These are phyloP conservation scores for Pugionium dolabratum DNA, from an alignment of 345 rosid species.

Conservation along the genomic window DNA sequence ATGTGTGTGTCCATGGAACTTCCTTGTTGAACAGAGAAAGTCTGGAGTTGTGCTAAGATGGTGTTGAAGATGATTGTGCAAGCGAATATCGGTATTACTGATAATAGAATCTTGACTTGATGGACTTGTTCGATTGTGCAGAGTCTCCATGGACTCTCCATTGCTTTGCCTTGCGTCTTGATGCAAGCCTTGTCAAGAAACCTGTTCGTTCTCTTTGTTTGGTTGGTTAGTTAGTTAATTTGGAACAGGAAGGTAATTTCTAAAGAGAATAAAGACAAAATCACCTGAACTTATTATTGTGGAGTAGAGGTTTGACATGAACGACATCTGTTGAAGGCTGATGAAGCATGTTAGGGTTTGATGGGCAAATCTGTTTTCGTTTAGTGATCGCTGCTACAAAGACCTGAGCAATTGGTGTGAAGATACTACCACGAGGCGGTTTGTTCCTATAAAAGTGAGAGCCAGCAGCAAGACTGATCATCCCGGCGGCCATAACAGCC, in stretches of 20 bases:
- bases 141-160: conserved; percentile 86
- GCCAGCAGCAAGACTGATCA: conserved; percentile 66
- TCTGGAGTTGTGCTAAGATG: conserved; percentile 66
- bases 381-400: conserved; percentile 77
- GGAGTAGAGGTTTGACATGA: conserved; percentile 41
- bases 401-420: conserved; percentile 93
- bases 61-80: conserved; percentile 68
- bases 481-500: conserved; percentile 77
- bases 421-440: conserved; percentile 72
- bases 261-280: background rate
- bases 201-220: conserved; percentile 42
- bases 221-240: conserved; percentile 4
- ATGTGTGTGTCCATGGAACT: conserved; percentile 52
- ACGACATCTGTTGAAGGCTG: conserved; percentile 46
- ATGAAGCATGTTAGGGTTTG: conserved; percentile 54
- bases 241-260: background rate
- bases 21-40: conserved; percentile 72
- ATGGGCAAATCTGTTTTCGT: conserved; percentile 71
- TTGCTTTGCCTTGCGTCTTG: conserved; percentile 52
- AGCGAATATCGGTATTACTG: conserved; percentile 57
- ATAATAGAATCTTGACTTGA: conserved; percentile 58
- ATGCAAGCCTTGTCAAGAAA: conserved; percentile 94
- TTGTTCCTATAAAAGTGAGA: conserved; percentile 61
- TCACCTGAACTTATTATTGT: conserved; percentile 71
- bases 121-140: conserved; percentile 71